Percentiles rank a stretch among this genome's conserved stretches.
Conservation (phyloP, 805 yeast species). For the Suhomyces xylopsoci region DNA sequence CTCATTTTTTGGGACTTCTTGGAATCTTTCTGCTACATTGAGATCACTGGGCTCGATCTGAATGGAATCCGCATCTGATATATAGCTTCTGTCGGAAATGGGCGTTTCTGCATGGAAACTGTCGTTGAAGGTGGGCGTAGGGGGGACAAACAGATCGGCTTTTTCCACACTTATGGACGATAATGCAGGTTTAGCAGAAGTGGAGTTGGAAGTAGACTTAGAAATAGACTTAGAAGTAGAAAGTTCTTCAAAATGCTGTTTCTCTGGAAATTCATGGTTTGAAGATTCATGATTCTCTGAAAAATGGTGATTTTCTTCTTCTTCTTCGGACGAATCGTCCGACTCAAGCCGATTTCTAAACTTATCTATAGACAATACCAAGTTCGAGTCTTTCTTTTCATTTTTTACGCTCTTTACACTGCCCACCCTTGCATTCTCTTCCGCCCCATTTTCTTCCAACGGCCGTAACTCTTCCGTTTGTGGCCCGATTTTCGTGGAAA, state of each 20-base stretch:
- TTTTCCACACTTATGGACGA: background rate
- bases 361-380: conserved; percentile 37
- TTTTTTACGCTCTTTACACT: too few relatives aligned
- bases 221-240: background rate
- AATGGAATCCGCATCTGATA: conserved; percentile 40
- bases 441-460: background rate
- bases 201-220: background rate
- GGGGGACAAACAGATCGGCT: conserved; percentile 16
- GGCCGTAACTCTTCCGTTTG: background rate
- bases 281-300: too few relatives aligned
- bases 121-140: conserved; percentile 26
- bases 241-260: background rate
- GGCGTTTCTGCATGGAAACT: conserved; percentile 31
- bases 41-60: conserved; percentile 35
- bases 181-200: background rate
- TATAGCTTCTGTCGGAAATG: conserved; percentile 32
- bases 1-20: background rate
- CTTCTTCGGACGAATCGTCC: conserved; percentile 5
- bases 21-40: conserved; percentile 15
- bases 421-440: background rate
- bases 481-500: background rate
- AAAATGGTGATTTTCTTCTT: background rate
- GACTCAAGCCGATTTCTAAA: conserved; percentile 10
- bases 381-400: too few relatives aligned
- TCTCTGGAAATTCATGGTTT: background rate